Base-by-base conservation (phyloP, 1,284 basidiomycete genomes). In the Pyrrhoderma lamaoense region DNA sequence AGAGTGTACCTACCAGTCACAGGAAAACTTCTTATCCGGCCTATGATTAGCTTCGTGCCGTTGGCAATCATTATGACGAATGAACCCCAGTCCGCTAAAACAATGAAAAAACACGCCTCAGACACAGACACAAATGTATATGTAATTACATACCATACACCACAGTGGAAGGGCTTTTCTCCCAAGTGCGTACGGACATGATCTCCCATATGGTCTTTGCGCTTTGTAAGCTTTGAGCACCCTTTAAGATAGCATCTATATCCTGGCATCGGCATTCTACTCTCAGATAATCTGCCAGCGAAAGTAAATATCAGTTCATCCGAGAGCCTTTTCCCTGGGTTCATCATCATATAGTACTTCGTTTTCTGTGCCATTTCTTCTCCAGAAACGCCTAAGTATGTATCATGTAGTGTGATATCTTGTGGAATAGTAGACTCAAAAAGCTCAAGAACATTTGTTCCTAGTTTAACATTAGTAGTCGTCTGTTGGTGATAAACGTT, bases 21-120 rank as follows among this genome's bases (percentile, higher is more conserved):
- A 85, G 25, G 67, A 65, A 57, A 73, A 82, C 3, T 82, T 81
- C 55, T 78, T 74, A 42, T 65, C 62, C 8, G 77, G 77, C 7
- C 69, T 73, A 59, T 86, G 82, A 55, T 76, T 79, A 18, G 76
- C 70, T 62, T 82, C 80, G 56, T 85, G 82, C 34, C 83, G 74
- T 61, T 82, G 85, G 67, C 80, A 82, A 62, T 85, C 83, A 60
- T 85, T 85, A 62, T 81, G 84, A 53, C 82, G 76, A 51, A 83
- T 62, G 65, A 85, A 85, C 11, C 76, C 70, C 56, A 79, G 70
- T 3, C 75, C 64, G 60, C 82, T 85, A 47, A 14, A 22, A 34
- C 40, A 31, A 34, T 13, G 31, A 13, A 49, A 19, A 34, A 47
- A 55, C 47, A 62, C 19, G 19, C 19, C 9, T 35, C 14, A 13